A percentile compares a stretch with the other conserved stretches of the same genome.
Evolutionary conservation across 2,329 filamentous ascomycete genomes (phyloP).

Genomic region (Tolypocladium capitatum): DNA sequence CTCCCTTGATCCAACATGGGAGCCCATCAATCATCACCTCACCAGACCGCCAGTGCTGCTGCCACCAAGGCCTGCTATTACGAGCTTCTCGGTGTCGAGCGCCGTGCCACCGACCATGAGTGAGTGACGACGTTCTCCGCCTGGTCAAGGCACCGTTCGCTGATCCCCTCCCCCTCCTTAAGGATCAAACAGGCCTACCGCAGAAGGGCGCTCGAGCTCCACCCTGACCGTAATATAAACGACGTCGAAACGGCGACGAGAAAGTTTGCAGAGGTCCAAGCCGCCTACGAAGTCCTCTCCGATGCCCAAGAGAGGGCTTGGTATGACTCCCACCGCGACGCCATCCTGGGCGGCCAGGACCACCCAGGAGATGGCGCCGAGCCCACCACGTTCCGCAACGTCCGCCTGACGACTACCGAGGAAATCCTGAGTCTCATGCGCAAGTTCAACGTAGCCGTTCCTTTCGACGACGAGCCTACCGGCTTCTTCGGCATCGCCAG

Average conservation of each 20-base stretch:
- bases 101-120: constrained; percentile 69
- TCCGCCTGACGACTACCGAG: constrained; percentile 64
- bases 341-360: constrained; percentile 60
- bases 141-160: background rate
- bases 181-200: constrained; percentile 92
- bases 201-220: constrained; percentile 78
- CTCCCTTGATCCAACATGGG: constrained; percentile 28
- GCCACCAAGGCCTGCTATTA: constrained; percentile 68
- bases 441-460: constrained; percentile 63
- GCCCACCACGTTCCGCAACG: constrained; percentile 51
- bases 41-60: constrained; percentile 11
- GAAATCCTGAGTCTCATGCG: constrained; percentile 69
- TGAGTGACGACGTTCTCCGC: constrained; percentile 24
- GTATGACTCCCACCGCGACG: constrained; percentile 90
- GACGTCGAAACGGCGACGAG: constrained; percentile 72
- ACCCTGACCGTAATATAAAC: constrained; percentile 86
- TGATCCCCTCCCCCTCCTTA: background rate
- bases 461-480: constrained; percentile 64
- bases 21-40: constrained; percentile 37
- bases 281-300: constrained; percentile 90
- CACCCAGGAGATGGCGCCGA: constrained; percentile 27
- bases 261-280: constrained; percentile 81
- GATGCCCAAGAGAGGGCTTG: constrained; percentile 91
- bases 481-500: constrained; percentile 78
- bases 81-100: constrained; percentile 63